Conservation (phyloP, 208 protist genomes). For the Angomonas deanei region DNA sequence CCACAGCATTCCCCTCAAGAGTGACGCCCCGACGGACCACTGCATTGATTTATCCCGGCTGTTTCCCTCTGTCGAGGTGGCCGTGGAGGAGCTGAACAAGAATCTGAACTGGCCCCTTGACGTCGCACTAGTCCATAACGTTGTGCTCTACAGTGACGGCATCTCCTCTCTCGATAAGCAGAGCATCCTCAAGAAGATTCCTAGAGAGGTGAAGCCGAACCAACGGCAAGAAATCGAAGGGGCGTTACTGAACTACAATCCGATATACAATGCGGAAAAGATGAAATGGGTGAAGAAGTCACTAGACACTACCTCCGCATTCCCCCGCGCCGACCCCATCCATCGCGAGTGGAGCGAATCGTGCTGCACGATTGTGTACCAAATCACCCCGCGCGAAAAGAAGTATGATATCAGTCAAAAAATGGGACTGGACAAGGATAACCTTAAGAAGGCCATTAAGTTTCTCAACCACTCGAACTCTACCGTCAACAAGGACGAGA, state of each 20-base stretch:
- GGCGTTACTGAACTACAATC: conserved; percentile 8
- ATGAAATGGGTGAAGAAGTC: conserved; percentile 4
- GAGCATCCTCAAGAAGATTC: not conserved
- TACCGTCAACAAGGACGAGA: conserved; percentile 67
- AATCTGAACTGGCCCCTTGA: conserved; percentile 74
- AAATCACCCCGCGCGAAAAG: conserved; percentile 83
- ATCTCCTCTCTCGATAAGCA: conserved; percentile 11
- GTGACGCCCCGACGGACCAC: conserved; percentile 36
- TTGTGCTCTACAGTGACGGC: conserved; percentile 57
- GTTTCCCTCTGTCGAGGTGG: conserved; percentile 49
- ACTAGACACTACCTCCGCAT: conserved; percentile 15
- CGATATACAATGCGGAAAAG: not conserved
- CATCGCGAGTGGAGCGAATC: conserved; percentile 66
- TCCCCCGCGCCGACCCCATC: conserved; percentile 1
- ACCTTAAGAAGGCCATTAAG: conserved; percentile 67
- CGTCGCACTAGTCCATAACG: conserved; percentile 71
- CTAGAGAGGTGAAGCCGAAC: conserved; percentile 6
- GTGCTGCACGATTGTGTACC: conserved; percentile 84
- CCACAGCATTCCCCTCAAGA: conserved; percentile 60
- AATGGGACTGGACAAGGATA: conserved; percentile 71
- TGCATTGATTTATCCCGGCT: conserved; percentile 55
- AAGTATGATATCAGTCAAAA: conserved; percentile 76
- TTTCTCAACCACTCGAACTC: conserved; percentile 51
- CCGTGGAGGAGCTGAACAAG: conserved; percentile 64
- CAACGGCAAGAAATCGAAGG: conserved; percentile 20